Evolutionary conservation across 441 rosid species (phyloP), one percentile per base, ranked within the genome.

Genomic region (Eruca vesicaria): DNA sequence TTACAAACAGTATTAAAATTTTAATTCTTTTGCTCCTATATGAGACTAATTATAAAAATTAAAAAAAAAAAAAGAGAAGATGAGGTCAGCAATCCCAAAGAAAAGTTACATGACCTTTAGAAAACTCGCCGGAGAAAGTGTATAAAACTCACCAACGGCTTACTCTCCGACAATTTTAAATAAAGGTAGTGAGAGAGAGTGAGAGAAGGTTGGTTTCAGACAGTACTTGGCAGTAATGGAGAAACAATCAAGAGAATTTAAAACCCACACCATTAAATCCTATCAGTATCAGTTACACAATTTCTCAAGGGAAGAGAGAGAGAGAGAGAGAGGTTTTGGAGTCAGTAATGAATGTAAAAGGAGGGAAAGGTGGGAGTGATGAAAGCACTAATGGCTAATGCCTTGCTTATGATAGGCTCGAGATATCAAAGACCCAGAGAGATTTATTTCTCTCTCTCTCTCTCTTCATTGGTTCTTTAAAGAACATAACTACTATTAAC

Each of bases 261-360:
- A 77, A 77, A 77, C 77, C 53, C 80, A 52, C 66, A 38, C 73
- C 80, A 78, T 78, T 78, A 72, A 78, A 60, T 9, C 80, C 80
- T 52, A 66, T 66, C 80, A 72, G 69, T 66, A 72, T 78, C 80
- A 66, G 77, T 72, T 72, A 72, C 77, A 64, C 77, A 56, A 66
- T 77, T 72, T 72, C 80, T 60, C 68, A 26, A 71, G 68, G 29
- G 64, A 23, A 71, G 72, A 77, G 72, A 77, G 68, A 68, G 18
- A 76, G 45, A 60, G 38, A 58, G 38, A 48, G 63, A 7, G 33
- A 33, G 28, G 11, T 58, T 66, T 56, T 21, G 76, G 36, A 77
- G 65, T 64, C 36, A 65, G 80, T 52, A 78, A 66, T 78, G 77
- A 78, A 78, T 78, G 80, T 78, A 12, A 53, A 77, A 72, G 73